Base-by-base conservation (phyloP, 345 rosid genomes). In the Brassica carinata region DNA sequence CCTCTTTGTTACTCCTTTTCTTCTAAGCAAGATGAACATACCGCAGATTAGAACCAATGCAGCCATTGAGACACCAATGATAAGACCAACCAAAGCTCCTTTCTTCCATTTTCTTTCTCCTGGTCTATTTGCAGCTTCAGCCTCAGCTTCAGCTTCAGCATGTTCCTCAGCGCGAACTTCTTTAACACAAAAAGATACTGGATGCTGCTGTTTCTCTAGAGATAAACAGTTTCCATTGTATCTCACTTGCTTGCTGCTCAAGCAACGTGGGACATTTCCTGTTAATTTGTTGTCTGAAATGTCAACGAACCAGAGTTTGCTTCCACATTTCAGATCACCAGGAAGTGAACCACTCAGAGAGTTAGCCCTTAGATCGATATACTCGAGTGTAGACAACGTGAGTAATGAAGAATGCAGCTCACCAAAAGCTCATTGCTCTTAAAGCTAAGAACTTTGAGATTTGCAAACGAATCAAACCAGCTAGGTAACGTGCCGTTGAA, bases 211-310 rank as follows among this genome's bases (percentile, higher is more conserved):
- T 71, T 68, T 72, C 53, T 38, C 83, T 15, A 81, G 40, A 23
- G 92, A 89, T 34, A 92, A 81, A 82, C 94, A 92, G 76, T 92
- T 92, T 19, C 90, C 90, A 38, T 74, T 84, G 40, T 81, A 71
- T 69, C 77, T 85, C 17, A 89, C 84, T 43, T 66, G 67, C 71
- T 77, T 82, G 33, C 53, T 71, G 62, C 81, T 89, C 81, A 92
- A 76, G 77, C 97, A 90, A 74, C 45, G 13, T 75, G 97, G 94
- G 59, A 92, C 33, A 55, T 78, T 81, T 27, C 94, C 94, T 7
- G 86, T 85, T 18, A 92, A 69, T 84, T 85, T 85, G 64, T 92
- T 90, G 26, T 83, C 82, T 0, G 97, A 90, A 79, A 92, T 55
- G 72, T 90, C 93, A 7, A 90, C 81, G 73, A 89, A 87, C 71